Conservation (phyloP, 805 yeast genomes). For the Scheffersomyces stipitis region DNA sequence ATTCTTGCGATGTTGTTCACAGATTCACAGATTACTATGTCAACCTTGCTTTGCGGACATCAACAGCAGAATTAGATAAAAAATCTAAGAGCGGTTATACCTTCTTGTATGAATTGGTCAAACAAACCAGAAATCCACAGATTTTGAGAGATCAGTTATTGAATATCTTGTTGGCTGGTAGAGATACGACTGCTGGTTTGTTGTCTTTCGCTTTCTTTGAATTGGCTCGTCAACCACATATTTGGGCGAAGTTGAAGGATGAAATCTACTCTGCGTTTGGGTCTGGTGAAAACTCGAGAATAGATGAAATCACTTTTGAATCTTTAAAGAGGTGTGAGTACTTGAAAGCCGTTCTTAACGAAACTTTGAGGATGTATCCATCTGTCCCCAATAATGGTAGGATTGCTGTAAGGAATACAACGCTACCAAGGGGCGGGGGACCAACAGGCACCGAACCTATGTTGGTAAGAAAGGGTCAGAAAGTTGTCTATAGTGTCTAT, state of each 20-base stretch:
- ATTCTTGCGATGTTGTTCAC: conserved; percentile 13
- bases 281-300: conserved; percentile 24
- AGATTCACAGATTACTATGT: conserved; percentile 15
- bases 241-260: conserved; percentile 29
- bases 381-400: conserved; percentile 49
- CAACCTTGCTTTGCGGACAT: conserved; percentile 13
- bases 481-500: conserved; percentile 13
- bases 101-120: conserved; percentile 39
- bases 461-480: conserved; percentile 16
- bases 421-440: conserved; percentile 51
- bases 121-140: conserved; percentile 36
- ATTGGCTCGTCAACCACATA: conserved; percentile 33
- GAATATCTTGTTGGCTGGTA: conserved; percentile 42
- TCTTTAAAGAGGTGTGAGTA: conserved; percentile 45
- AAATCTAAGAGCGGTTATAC: conserved; percentile 27
- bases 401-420: conserved; percentile 43
- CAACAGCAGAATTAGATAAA: conserved; percentile 14
- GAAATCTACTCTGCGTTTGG: conserved; percentile 34
- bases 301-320: conserved; percentile 40
- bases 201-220: conserved; percentile 35
- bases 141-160: conserved; percentile 38
- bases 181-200: conserved; percentile 44
- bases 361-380: conserved; percentile 48
- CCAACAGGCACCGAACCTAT: conserved; percentile 13
- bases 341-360: conserved; percentile 46